These are phyloP conservation scores for Globisporangium rhizosaccharum DNA, from an alignment of 352 stramenopile genomes.

Conservation along the genomic window DNA sequence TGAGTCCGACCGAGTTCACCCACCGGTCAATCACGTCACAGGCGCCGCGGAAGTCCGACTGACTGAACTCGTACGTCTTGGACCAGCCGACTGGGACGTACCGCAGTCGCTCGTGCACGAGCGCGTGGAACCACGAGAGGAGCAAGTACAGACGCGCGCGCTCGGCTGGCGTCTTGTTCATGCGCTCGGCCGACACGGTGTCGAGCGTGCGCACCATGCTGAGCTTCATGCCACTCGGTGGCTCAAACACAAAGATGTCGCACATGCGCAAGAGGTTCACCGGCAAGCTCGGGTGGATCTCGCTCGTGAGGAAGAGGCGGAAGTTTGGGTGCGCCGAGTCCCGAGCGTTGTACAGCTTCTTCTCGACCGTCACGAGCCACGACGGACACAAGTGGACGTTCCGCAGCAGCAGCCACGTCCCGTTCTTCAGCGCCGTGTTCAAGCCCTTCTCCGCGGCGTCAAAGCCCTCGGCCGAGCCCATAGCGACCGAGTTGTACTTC, in stretches of 20 bases:
- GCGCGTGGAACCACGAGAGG: conserved; percentile 97
- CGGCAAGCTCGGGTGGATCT: conserved; percentile 96
- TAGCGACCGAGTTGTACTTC: conserved; percentile 96
- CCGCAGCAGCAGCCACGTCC: conserved; percentile 97
- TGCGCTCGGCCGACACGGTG: conserved; percentile 87
- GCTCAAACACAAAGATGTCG: conserved; percentile 98
- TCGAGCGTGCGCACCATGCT: conserved; percentile 95
- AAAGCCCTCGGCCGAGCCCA: conserved; percentile 97
- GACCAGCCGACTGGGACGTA: conserved; percentile 98
- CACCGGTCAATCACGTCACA: conserved; percentile 98
- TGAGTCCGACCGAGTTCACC: conserved; percentile 83
- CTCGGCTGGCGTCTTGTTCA: conserved; percentile 87
- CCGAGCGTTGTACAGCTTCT: conserved; percentile 91
- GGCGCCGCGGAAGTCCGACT: conserved; percentile 96
- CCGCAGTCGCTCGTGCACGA: conserved; percentile 96
- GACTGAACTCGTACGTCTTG: conserved; percentile 99
- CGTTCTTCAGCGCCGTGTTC: conserved; percentile 92
- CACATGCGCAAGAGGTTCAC: conserved; percentile 95
- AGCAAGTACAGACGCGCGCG: conserved; percentile 94
- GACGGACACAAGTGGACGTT: conserved; percentile 99
- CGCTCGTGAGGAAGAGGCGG: conserved; percentile 96
- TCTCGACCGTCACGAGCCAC: conserved; percentile 97
- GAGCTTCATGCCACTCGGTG: conserved; percentile 96
- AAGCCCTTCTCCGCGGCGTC: conserved; percentile 93
- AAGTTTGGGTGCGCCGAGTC: conserved; percentile 73